Base-by-base conservation (phyloP, 23 red algal genomes). In the Pyropia haitanensis region DNA sequence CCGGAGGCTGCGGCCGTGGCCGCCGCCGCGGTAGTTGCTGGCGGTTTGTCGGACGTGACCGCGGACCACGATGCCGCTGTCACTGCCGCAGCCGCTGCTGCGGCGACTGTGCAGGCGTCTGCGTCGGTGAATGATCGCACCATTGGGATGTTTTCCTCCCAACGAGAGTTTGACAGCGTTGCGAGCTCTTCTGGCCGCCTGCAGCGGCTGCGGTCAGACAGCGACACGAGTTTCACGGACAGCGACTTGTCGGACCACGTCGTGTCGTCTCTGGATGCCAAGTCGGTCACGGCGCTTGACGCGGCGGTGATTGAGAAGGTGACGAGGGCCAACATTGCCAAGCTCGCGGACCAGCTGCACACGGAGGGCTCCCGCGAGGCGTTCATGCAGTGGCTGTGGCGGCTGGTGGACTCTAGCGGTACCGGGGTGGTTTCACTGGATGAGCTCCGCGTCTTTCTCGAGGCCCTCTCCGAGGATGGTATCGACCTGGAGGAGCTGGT, bases 381-480 rank as follows among this genome's bases (percentile, higher is more conserved):
- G 60, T 95, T 88, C 58, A 95, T 95, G 90, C 69, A 58, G 14
- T 95, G 90, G 90, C 33, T 95, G 30, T 95, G 90, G 90, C 74
- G 63, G 34, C 61, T 95, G 1, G 61, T 73, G 22, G 71, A 88
- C 57, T 82, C 62, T 14, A 79, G 72, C 54, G 51, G 49, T 1
- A 88, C 56, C 15, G 81, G 72, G 16, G 73, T 87, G 33, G 65
- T 87, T 13, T 77, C 90, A 0, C 17, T 95, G 9, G 90, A 81
- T 27, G 81, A 95, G 39, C 65, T 95, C 19, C 70, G 75, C 33
- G 68, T 82, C 13, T 83, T 95, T 71, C 70, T 95, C 18, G 61
- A 73, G 31, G 82, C 79, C 7, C 63, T 95, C 5, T 72, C 57
- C 21, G 81, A 95, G 27, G 90, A 95, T 67, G 77, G 69, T 39